Conservation (phyloP, 768 basidiomycete species). For the Gymnopilus junonius region DNA sequence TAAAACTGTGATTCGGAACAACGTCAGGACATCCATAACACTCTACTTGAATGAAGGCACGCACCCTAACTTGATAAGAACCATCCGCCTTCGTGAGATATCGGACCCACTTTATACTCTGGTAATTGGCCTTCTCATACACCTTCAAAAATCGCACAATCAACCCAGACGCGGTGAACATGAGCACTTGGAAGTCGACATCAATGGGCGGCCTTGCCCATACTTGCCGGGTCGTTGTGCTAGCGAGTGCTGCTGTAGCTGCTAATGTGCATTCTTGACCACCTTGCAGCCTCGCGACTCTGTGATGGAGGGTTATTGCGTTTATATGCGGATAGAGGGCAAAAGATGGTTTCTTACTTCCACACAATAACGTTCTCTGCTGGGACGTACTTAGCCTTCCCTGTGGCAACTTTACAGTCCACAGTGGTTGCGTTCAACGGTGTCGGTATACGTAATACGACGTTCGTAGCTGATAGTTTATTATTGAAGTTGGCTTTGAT, state of each 20-base stretch:
- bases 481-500: slow-evolving; percentile 88
- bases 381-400: slow-evolving; percentile 97
- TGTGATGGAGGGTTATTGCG: slow-evolving; percentile 31
- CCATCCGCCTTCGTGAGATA: slow-evolving; percentile 95
- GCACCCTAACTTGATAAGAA: slow-evolving; percentile 90
- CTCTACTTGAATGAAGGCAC: slow-evolving; percentile 34
- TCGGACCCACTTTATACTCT: slow-evolving; percentile 95
- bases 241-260: slow-evolving; percentile 81
- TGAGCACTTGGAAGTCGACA: slow-evolving; percentile 97
- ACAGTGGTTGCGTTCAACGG: slow-evolving; percentile 93
- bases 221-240: slow-evolving; percentile 90
- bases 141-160: slow-evolving; percentile 98
- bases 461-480: slow-evolving; percentile 92
- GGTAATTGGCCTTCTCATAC: slow-evolving; percentile 94
- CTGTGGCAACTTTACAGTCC: slow-evolving; percentile 88
- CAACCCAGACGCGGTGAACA: slow-evolving; percentile 97
- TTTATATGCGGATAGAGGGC: neutral
- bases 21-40: neutral
- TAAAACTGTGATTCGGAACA: neutral
- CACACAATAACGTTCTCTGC: slow-evolving; percentile 96
- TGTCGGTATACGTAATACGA: slow-evolving; percentile 93
- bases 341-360: slow-evolving; percentile 73
- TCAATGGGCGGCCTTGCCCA: slow-evolving; percentile 99
- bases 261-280: slow-evolving; percentile 88
- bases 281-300: slow-evolving; percentile 91